Percentiles rank a stretch among this genome's conserved stretches.
These are phyloP conservation scores for Acer campestre DNA, from an alignment of 345 rosid species.

Conservation along the genomic window DNA sequence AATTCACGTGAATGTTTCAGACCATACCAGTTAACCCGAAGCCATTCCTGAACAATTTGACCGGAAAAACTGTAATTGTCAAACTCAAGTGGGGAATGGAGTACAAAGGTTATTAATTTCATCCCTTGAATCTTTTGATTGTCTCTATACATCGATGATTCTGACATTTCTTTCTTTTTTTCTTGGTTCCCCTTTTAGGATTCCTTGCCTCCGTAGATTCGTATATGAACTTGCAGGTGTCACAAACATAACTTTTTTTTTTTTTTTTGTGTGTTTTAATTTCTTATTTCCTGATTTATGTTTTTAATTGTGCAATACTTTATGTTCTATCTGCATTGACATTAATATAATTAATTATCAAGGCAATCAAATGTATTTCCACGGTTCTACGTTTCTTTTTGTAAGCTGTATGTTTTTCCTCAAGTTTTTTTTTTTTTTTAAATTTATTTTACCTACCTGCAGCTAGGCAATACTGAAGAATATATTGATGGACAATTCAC, in stretches of 20 bases:
- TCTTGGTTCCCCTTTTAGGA: conserved; percentile 36
- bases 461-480: conserved; percentile 91
- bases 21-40: conserved; percentile 24
- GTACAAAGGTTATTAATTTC: conserved; percentile 12
- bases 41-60: conserved; percentile 24
- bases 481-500: conserved; percentile 83
- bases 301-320: too few species aligned
- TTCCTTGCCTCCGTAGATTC: conserved; percentile 95
- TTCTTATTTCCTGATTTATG: too few species aligned
- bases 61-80: conserved; percentile 23
- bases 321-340: too few species aligned
- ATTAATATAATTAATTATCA: too few species aligned
- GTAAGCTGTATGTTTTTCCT: not conserved
- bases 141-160: not conserved
- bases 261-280: too few species aligned
- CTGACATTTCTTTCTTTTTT: not conserved
- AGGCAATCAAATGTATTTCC: too few species aligned
- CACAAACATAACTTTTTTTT: not conserved
- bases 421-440: not conserved
- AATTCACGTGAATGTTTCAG: not conserved
- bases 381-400: too few species aligned
- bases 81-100: conserved; percentile 29
- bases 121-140: not conserved
- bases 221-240: conserved; percentile 95
- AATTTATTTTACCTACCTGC: conserved; percentile 19